Base-by-base conservation (phyloP, 139 green algal species). In the Auxenochlorella pyrenoidosa region DNA sequence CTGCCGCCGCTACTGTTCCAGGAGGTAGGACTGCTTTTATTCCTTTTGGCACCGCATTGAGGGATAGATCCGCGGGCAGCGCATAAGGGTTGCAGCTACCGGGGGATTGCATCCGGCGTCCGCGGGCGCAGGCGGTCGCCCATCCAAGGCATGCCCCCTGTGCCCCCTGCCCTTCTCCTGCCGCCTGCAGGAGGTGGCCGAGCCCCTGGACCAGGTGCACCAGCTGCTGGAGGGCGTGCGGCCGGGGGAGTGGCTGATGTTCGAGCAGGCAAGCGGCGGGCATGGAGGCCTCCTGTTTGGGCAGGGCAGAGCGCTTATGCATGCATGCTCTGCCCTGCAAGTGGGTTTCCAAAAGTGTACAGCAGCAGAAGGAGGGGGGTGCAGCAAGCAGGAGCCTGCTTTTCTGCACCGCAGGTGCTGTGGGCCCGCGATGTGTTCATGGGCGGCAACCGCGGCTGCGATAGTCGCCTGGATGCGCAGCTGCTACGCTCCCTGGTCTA, bases 171-270 rank as follows among this genome's bases (percentile, higher is more conserved):
- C 54, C 54, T 63, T 63, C 15, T 12, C 18, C 54, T 63, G 54
- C 54, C 22, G 47, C 47, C 63, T 73, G 66, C 66, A 51, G 40
- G 73, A 79, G 73, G 73, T 79, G 73, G 73, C 73, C 12, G 43
- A n/a, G 0, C 73, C 73, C 4, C 47, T 41, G 28, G 40, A 79
- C 5, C 73, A 79, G 73, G 22, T 40, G 6, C 38, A 79, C 40
- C 73, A 79, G 73, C 92, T 88, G 6, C 89, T 97, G 75, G 94
- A 96, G 72, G 93, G 93, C 38, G 90, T 93, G 28, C 40, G 75
- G 3, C 60, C 73, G 8, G 38, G 75, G 28, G 89, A 90, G 87
- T 91, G 92, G 95, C 91, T 97, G 68, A 79, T 92, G 28, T 97
- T 98, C 90, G 93, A 98, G 80, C 73, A 79, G 73, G 73, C 73